Evolutionary conservation across 495 filamentous ascomycete species (phyloP).

Genomic region (Tuber aestivum): DNA sequence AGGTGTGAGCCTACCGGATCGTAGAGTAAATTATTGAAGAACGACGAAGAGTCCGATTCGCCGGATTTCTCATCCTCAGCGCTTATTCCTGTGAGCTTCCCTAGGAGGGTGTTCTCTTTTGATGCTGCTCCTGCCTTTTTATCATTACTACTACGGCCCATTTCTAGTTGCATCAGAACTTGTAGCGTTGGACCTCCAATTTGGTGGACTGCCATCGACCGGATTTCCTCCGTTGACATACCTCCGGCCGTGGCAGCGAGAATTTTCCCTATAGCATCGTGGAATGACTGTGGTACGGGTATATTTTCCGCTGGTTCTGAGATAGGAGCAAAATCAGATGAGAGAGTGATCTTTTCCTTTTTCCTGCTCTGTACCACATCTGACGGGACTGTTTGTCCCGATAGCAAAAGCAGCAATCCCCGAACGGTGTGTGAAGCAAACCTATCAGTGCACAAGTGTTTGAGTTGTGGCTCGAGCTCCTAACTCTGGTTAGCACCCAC

Average conservation of each 20-base stretch:
- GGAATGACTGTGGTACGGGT: constrained; percentile 70
- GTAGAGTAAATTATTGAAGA: constrained; percentile 81
- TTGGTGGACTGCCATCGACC: constrained; percentile 75
- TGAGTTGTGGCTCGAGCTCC: constrained; percentile 75
- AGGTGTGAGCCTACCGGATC: constrained; percentile 83
- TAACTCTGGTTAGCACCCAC: background rate
- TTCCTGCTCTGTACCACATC: constrained; percentile 75
- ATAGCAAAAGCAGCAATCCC: constrained; percentile 75
- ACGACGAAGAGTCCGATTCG: constrained; percentile 45
- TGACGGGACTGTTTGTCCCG: constrained; percentile 60
- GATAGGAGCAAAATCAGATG: constrained; percentile 42
- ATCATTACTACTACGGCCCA: constrained; percentile 24
- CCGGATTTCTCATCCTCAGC: constrained; percentile 48
- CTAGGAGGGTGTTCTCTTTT: constrained; percentile 21
- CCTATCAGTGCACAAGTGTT: constrained; percentile 74
- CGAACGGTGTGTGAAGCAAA: constrained; percentile 89
- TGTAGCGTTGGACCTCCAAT: constrained; percentile 87
- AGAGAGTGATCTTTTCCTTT: constrained; percentile 70
- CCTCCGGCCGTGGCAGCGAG: constrained; percentile 59
- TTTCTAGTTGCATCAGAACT: constrained; percentile 73
- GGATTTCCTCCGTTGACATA: constrained; percentile 46
- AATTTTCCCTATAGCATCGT: constrained; percentile 66
- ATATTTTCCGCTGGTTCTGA: constrained; percentile 46
- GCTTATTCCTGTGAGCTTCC: constrained; percentile 56
- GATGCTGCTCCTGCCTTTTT: constrained; percentile 14